phyloP scores from a whole-genome alignment of 768 basidiomycete species.

The Kwoniella newhampshirensis region DNA sequence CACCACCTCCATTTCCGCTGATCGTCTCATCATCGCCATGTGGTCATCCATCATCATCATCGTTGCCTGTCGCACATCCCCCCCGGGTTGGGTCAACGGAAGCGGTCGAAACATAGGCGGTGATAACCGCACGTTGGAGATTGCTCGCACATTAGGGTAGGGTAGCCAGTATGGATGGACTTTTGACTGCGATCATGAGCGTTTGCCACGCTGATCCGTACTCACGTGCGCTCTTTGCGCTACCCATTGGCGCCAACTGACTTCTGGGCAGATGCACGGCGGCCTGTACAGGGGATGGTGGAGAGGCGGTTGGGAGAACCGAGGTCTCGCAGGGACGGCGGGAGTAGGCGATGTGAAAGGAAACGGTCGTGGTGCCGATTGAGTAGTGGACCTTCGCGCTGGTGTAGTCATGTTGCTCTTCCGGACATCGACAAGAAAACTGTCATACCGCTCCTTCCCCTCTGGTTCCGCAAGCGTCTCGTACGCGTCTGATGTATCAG shows the following conservation, averaged over 20 bases:
- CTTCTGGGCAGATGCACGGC: neutral
- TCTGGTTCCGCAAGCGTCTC: constrained; percentile 19
- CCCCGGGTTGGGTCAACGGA: neutral
- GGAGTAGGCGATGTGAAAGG: neutral
- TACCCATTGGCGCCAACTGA: neutral
- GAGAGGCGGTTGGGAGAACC: constrained; percentile 2
- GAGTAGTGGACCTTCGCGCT: neutral
- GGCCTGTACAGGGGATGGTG: constrained; percentile 3
- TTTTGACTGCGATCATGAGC: neutral
- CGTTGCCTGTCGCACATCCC: constrained; percentile 6
- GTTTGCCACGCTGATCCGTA: neutral
- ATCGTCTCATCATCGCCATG: constrained; percentile 10
- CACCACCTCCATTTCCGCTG: constrained; percentile 9
- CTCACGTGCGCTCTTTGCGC: constrained; percentile 5
- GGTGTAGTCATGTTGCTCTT: constrained; percentile 1
- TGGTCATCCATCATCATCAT: constrained; percentile 13
- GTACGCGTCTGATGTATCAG: constrained; percentile 23
- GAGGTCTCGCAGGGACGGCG: constrained; percentile 2
- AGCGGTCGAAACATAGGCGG: constrained; percentile 1
- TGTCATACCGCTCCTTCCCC: constrained; percentile 21
- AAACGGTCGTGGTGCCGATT: neutral
- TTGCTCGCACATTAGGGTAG: neutral
- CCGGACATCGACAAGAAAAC: constrained; percentile 10
- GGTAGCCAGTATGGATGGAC: constrained; percentile 11
- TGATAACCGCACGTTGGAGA: neutral